Conservation (phyloP, 2,329 filamentous ascomycete genomes). For the Monilinia vaccinii-corymbosi region DNA sequence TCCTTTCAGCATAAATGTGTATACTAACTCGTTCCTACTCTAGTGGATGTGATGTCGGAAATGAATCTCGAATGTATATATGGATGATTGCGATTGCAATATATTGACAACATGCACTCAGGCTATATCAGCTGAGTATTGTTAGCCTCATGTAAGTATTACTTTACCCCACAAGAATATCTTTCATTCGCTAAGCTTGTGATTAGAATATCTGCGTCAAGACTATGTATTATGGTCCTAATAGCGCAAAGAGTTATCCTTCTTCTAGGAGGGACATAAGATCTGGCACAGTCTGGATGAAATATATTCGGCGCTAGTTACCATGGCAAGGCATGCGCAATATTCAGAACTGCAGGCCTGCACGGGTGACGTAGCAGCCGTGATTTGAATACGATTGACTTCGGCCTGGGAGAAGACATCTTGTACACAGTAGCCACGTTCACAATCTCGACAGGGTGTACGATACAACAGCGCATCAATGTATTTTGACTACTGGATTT, state of each 20-base stretch:
- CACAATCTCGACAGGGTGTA: too few relatives aligned
- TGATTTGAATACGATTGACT: too few relatives aligned
- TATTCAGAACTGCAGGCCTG: too few relatives aligned
- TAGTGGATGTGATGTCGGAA: conserved; percentile 8
- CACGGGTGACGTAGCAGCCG: too few relatives aligned
- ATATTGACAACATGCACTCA: background rate
- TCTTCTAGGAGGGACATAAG: background rate
- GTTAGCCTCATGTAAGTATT: background rate
- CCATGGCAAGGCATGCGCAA: too few relatives aligned
- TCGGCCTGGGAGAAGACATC: too few relatives aligned
- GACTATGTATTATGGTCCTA: too few relatives aligned
- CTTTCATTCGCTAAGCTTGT: background rate
- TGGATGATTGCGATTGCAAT: background rate
- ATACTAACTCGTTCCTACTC: background rate
- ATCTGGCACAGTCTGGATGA: too few relatives aligned
- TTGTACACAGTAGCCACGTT: too few relatives aligned
- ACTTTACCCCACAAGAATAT: background rate
- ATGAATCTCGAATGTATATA: conserved; percentile 5
- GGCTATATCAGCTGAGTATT: background rate
- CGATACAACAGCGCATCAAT: background rate
- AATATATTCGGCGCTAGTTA: too few relatives aligned
- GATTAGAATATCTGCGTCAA: background rate
- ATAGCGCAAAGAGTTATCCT: background rate
- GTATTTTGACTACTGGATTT: background rate
- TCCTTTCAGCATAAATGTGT: background rate